A percentile compares a stretch with the other conserved stretches of the same genome.
phyloP scores from a whole-genome alignment of 805 yeast species.

The Teunomyces pallodes region DNA sequence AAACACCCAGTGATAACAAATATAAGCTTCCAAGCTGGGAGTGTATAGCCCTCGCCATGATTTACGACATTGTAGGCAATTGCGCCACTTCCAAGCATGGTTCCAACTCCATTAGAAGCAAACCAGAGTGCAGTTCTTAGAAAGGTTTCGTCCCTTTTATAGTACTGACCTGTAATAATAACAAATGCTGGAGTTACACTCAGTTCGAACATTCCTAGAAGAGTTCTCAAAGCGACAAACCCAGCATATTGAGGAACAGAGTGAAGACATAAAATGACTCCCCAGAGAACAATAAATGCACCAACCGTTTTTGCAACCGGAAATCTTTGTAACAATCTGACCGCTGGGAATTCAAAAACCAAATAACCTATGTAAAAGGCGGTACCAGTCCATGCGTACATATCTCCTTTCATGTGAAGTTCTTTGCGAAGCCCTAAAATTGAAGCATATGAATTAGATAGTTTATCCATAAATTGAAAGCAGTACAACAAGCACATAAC shows the following conservation, averaged over 20 bases:
- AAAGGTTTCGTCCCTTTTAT: constrained; percentile 32
- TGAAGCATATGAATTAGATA: constrained; percentile 49
- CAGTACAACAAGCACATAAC: constrained; percentile 48
- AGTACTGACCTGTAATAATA: constrained; percentile 36
- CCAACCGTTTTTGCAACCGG: constrained; percentile 55
- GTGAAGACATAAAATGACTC: constrained; percentile 51
- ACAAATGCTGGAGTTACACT: constrained; percentile 42
- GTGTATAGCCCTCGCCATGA: constrained; percentile 35
- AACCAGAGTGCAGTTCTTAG: constrained; percentile 37
- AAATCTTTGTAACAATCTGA: constrained; percentile 48
- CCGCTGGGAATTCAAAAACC: constrained; percentile 51
- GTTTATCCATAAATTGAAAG: constrained; percentile 60
- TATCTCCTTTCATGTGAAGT: constrained; percentile 42
- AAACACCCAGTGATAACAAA: constrained; percentile 60
- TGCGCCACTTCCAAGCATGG: constrained; percentile 44
- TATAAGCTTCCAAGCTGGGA: constrained; percentile 59
- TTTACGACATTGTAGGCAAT: constrained; percentile 45
- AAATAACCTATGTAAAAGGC: constrained; percentile 57
- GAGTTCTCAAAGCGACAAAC: constrained; percentile 35
- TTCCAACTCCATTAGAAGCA: constrained; percentile 35
- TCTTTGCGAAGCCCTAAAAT: constrained; percentile 50
- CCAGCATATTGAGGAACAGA: constrained; percentile 47
- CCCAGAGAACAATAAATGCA: constrained; percentile 58
- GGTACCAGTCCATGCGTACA: constrained; percentile 45
- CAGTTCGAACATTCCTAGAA: constrained; percentile 39